A percentile compares a stretch with the other conserved stretches of the same genome.
Evolutionary conservation across 2,329 filamentous ascomycete species (phyloP).

Genomic region (Stemphylium lycopersici): DNA sequence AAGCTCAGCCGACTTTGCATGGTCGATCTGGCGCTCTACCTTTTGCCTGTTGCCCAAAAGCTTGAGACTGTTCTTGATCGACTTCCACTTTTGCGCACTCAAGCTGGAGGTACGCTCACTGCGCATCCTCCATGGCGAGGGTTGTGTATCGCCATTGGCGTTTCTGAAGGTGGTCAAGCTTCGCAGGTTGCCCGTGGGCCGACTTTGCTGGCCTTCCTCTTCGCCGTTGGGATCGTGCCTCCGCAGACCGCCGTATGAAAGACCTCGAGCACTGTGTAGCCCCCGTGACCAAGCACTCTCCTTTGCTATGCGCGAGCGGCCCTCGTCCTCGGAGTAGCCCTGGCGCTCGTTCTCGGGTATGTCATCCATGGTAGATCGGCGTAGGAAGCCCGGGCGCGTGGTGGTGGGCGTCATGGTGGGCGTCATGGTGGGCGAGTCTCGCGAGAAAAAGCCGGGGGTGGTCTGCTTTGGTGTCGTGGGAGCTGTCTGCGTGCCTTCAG

Average conservation of each 20-base stretch:
- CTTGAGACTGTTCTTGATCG: constrained; percentile 88
- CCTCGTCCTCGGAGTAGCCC: constrained; percentile 59
- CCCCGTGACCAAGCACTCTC: constrained; percentile 55
- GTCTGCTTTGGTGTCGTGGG: constrained; percentile 69
- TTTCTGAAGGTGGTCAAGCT: constrained; percentile 55
- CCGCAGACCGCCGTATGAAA: constrained; percentile 53
- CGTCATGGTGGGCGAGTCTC: constrained; percentile 47
- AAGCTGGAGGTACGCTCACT: constrained; percentile 55
- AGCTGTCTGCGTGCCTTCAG: constrained; percentile 63
- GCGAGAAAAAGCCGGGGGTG: constrained; percentile 57
- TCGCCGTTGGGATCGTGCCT: constrained; percentile 43
- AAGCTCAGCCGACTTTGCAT: constrained; percentile 92
- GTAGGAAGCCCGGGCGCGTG: constrained; percentile 57
- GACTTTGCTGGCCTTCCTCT: constrained; percentile 42
- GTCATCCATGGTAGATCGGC: constrained; percentile 57
- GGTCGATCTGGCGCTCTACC: constrained; percentile 84
- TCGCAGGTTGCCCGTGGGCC: constrained; percentile 52
- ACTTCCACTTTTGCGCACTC: constrained; percentile 83
- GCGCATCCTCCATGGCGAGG: constrained; percentile 52
- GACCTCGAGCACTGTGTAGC: constrained; percentile 54
- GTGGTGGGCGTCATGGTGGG: constrained; percentile 41
- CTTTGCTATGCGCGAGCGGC: constrained; percentile 54
- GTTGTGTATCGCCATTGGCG: constrained; percentile 46
- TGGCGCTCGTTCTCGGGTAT: constrained; percentile 55
- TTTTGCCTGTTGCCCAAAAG: constrained; percentile 78